Evolutionary conservation across 257 asterid species (phyloP).

Genomic region (Cynanchum wilfordii): DNA sequence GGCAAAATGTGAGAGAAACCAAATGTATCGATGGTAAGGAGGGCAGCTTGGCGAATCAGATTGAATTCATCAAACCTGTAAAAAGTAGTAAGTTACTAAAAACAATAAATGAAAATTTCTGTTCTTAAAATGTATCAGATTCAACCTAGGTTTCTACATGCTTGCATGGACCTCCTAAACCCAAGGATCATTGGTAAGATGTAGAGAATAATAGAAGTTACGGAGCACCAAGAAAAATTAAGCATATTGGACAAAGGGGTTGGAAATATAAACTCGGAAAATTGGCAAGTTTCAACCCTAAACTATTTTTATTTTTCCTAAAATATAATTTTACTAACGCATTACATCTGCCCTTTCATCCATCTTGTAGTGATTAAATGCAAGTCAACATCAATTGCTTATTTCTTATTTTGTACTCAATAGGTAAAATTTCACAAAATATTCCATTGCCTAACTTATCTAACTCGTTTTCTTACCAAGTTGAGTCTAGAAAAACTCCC

Average conservation of each 20-base stretch:
- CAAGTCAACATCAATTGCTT: no score
- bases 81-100: constrained; percentile 1
- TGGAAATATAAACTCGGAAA: not conserved
- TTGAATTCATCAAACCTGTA: constrained; percentile 86
- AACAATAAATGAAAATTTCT: not conserved
- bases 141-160: not conserved
- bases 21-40: constrained; percentile 77
- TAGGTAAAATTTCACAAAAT: no score
- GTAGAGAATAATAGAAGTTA: no score
- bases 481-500: no score
- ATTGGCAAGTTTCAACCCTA: no score
- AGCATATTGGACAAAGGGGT: not conserved
- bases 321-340: no score
- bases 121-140: not conserved
- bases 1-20: constrained; percentile 90
- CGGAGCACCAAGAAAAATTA: not conserved
- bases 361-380: no score
- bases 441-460: no score
- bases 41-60: constrained; percentile 79
- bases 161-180: not conserved
- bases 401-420: no score
- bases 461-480: no score
- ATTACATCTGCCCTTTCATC: no score
- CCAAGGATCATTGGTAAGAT: not conserved
- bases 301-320: no score